Percentiles rank a stretch among this genome's conserved stretches.
phyloP scores from a whole-genome alignment of 192 early-diverging fungal genomes.

The Backusella circina region DNA sequence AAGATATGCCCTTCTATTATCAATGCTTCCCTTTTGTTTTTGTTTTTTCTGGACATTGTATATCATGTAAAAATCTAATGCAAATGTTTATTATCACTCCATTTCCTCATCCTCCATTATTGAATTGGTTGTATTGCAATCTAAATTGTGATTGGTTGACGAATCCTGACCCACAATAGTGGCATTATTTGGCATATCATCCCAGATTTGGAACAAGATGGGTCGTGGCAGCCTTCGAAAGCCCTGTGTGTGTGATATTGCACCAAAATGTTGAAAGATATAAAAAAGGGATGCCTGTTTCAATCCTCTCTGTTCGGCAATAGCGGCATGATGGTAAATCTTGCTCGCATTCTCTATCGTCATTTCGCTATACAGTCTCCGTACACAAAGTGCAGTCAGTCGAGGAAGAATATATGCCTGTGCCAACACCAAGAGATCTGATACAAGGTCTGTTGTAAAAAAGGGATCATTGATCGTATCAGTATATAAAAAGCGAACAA shows the following conservation, averaged over 20 bases:
- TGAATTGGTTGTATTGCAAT: background rate
- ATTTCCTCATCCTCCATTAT: background rate
- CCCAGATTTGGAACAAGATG: conserved; percentile 57
- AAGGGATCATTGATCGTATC: conserved; percentile 41
- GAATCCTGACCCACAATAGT: conserved; percentile 19
- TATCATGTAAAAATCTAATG: too few species aligned
- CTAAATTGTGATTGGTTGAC: background rate
- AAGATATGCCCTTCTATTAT: too few species aligned
- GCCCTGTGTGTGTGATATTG: conserved; percentile 49
- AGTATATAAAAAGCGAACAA: conserved; percentile 57
- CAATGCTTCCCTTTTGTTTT: too few species aligned
- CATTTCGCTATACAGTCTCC: conserved; percentile 42
- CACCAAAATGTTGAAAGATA: conserved; percentile 59
- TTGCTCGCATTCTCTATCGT: conserved; percentile 50
- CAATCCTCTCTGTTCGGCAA: conserved; percentile 49
- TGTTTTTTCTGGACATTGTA: too few species aligned
- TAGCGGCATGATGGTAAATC: conserved; percentile 51
- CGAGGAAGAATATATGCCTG: conserved; percentile 56
- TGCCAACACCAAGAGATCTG: conserved; percentile 57
- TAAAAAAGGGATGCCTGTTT: conserved; percentile 46
- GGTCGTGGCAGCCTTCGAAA: conserved; percentile 50
- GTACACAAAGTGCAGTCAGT: conserved; percentile 46
- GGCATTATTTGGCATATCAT: conserved; percentile 43
- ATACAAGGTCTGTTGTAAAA: conserved; percentile 35
- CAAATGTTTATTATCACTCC: background rate